phyloP scores from a whole-genome alignment of 2,329 filamentous ascomycete species.

The Colletotrichum australisinense region DNA sequence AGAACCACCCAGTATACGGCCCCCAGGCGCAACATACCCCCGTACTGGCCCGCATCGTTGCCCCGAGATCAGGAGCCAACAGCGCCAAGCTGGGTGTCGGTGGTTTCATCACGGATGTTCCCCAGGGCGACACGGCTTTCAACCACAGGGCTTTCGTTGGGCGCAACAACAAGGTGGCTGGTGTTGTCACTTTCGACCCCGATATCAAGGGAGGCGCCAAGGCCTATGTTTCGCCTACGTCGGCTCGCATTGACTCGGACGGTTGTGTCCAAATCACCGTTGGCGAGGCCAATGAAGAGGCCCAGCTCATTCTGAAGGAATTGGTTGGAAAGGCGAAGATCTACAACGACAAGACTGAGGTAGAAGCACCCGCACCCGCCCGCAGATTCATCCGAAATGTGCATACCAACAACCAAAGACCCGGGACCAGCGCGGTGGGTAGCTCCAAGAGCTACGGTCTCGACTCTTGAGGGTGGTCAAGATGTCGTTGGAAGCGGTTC shows the following conservation, averaged over 20 bases:
- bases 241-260: conserved; percentile 59
- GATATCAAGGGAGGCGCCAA: conserved; percentile 64
- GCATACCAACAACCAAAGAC: background rate
- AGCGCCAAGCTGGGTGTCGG: conserved; percentile 63
- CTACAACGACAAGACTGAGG: conserved; percentile 42
- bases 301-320: conserved; percentile 60
- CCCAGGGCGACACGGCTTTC: conserved; percentile 55
- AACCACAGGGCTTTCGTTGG: conserved; percentile 43
- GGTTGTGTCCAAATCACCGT: conserved; percentile 61
- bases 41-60: conserved; percentile 62
- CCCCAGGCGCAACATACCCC: conserved; percentile 64
- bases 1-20: conserved; percentile 72
- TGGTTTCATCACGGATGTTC: conserved; percentile 62
- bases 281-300: conserved; percentile 50
- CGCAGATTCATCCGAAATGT: background rate
- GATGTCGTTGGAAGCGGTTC: background rate
- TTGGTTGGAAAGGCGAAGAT: conserved; percentile 48
- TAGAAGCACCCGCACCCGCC: background rate
- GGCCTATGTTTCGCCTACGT: conserved; percentile 59
- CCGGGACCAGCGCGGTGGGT: conserved; percentile 40
- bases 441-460: conserved; percentile 54
- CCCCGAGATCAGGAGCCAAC: conserved; percentile 50
- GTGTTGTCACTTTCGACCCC: conserved; percentile 58
- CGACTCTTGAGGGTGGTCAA: conserved; percentile 33
- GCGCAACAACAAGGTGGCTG: conserved; percentile 39